These are phyloP conservation scores for Kwoniella sp. DNA, from an alignment of 768 basidiomycete species.

Conservation along the genomic window DNA sequence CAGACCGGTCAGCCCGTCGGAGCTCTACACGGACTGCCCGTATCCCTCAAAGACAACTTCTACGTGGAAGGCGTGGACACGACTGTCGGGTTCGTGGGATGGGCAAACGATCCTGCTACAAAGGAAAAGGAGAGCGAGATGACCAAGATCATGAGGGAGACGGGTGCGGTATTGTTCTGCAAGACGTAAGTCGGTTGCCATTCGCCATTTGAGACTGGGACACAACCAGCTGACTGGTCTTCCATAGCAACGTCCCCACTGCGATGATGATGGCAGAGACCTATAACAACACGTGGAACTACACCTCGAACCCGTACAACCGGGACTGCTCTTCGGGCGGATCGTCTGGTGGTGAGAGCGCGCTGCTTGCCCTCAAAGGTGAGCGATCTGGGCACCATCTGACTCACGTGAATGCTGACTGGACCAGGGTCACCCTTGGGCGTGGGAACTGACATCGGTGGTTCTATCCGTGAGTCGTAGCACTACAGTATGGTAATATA, in stretches of 20 bases:
- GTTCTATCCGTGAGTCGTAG: constrained; percentile 56
- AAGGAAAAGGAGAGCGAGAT: constrained; percentile 49
- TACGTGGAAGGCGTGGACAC: constrained; percentile 59
- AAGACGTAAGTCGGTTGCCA: constrained; percentile 54
- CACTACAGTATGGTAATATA: not conserved
- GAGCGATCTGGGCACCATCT: constrained; percentile 14
- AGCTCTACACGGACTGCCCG: constrained; percentile 63
- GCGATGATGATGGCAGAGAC: constrained; percentile 67
- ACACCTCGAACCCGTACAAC: constrained; percentile 72
- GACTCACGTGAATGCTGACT: not conserved
- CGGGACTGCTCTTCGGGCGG: constrained; percentile 69
- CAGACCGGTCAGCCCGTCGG: constrained; percentile 43
- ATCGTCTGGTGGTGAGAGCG: constrained; percentile 81
- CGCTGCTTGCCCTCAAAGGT: constrained; percentile 61
- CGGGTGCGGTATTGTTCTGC: constrained; percentile 56
- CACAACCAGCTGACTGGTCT: not conserved
- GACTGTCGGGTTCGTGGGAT: constrained; percentile 60
- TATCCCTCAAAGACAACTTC: constrained; percentile 64
- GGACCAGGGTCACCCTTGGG: constrained; percentile 54
- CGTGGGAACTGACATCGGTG: constrained; percentile 74
- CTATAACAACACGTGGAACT: constrained; percentile 71
- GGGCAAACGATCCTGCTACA: constrained; percentile 55
- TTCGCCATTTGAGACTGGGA: not conserved
- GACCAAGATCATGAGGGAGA: constrained; percentile 23
- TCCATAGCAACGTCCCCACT: constrained; percentile 47